phyloP scores from a whole-genome alignment of 352 stramenopile genomes.

The Globisporangium spiculum region DNA sequence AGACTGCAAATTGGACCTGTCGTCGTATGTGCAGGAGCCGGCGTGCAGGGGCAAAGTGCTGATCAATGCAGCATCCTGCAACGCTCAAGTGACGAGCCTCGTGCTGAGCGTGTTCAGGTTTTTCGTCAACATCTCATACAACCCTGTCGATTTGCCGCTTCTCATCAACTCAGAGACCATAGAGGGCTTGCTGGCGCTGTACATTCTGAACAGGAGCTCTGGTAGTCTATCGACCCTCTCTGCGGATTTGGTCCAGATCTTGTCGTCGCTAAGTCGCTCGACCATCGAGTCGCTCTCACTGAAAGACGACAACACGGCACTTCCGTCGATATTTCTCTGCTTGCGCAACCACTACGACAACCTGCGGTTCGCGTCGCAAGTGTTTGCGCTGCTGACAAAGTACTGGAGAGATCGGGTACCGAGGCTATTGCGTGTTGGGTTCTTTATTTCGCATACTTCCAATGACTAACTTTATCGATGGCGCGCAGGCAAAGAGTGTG shows the following conservation, averaged over 20 bases:
- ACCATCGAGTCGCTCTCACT: constrained; percentile 27
- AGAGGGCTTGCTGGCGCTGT: constrained; percentile 61
- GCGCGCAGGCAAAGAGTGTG: constrained; percentile 25
- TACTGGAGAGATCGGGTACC: constrained; percentile 39
- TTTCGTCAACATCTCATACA: constrained; percentile 51
- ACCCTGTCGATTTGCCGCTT: constrained; percentile 42
- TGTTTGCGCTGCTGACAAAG: constrained; percentile 56
- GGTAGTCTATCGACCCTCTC: constrained; percentile 32
- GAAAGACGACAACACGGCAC: constrained; percentile 42
- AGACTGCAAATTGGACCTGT: constrained; percentile 54
- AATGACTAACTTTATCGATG: not conserved
- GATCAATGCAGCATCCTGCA: constrained; percentile 31
- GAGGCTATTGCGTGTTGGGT: not conserved
- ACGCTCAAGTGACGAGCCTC: constrained; percentile 30
- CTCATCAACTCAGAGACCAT: constrained; percentile 53
- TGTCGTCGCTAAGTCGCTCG: constrained; percentile 29
- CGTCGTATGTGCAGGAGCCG: constrained; percentile 33
- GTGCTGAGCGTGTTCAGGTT: constrained; percentile 48
- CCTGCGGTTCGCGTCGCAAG: constrained; percentile 43
- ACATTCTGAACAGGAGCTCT: constrained; percentile 33
- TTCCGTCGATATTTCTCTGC: constrained; percentile 67
- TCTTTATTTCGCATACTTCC: not conserved
- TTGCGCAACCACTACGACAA: constrained; percentile 47
- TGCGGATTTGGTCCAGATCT: constrained; percentile 39
- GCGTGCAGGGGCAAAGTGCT: constrained; percentile 41